Conservation (phyloP, 371 early-diverging fungal genomes). For the Mucor piriformis region DNA sequence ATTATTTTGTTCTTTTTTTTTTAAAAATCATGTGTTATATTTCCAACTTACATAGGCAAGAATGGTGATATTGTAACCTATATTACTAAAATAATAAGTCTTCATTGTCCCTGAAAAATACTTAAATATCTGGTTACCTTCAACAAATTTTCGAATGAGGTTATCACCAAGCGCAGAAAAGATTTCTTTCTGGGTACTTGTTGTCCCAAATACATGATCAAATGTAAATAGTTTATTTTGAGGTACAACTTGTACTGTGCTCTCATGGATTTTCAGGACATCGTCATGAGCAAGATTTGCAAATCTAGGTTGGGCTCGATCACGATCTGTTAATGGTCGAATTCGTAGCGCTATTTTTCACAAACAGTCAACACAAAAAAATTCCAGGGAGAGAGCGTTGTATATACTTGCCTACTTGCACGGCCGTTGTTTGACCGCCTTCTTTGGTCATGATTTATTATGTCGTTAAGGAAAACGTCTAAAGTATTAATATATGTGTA, state of each 20-base stretch:
- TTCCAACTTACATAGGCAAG: constrained; percentile 83
- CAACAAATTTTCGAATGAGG: constrained; percentile 33
- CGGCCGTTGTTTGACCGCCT: constrained; percentile 23
- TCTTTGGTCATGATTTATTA: constrained; percentile 14
- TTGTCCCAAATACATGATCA: constrained; percentile 41
- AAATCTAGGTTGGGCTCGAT: constrained; percentile 38
- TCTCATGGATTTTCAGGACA: constrained; percentile 28
- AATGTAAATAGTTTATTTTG: constrained; percentile 37
- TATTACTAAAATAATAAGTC: not conserved
- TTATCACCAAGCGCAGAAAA: constrained; percentile 29
- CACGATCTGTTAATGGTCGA: constrained; percentile 34
- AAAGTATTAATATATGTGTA: constrained; percentile 7
- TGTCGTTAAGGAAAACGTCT: constrained; percentile 15
- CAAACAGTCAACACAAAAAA: not conserved
- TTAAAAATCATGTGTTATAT: not conserved
- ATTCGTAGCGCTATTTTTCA: constrained; percentile 27
- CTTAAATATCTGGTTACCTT: constrained; percentile 8
- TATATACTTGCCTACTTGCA: constrained; percentile 25
- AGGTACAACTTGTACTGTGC: constrained; percentile 33
- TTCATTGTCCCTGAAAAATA: not conserved
- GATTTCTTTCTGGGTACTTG: constrained; percentile 31
- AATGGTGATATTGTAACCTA: constrained; percentile 88
- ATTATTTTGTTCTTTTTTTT: not conserved
- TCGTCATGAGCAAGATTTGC: constrained; percentile 38
- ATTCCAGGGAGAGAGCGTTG: not conserved